Evolutionary conservation across 371 early-diverging fungal genomes (phyloP).

Genomic region (Syncephalis fuscata): DNA sequence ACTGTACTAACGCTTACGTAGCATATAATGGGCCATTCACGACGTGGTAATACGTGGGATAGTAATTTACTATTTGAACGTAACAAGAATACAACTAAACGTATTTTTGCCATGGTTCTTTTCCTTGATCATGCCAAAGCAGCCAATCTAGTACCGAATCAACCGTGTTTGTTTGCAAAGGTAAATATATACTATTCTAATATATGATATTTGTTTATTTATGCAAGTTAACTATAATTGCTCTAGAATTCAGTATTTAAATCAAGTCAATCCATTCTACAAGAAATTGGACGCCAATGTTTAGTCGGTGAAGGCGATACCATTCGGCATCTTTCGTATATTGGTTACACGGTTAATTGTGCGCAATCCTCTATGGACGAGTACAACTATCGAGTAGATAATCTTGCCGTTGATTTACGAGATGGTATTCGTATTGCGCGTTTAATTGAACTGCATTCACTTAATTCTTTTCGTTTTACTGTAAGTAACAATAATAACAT

Average conservation of each 20-base stretch:
- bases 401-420: conserved; percentile 14
- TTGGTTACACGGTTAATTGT: conserved; percentile 14
- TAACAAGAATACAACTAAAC: conserved; percentile 12
- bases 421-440: conserved; percentile 15
- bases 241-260: conserved; percentile 13
- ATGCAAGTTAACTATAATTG: too few species aligned
- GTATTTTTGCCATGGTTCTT: conserved; percentile 13
- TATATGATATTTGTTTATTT: too few species aligned
- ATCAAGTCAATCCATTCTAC: conserved; percentile 7
- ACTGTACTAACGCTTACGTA: too few species aligned
- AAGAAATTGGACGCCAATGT: conserved; percentile 10
- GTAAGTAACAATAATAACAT: neutral
- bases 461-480: neutral
- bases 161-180: conserved; percentile 18
- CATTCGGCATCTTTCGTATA: conserved; percentile 13
- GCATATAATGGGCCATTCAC: too few species aligned
- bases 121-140: conserved; percentile 18
- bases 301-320: conserved; percentile 15
- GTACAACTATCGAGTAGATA: conserved; percentile 13
- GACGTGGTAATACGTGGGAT: too few species aligned
- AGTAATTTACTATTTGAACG: conserved; percentile 4
- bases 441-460: conserved; percentile 13
- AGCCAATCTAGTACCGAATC: conserved; percentile 11
- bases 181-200: neutral
- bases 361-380: conserved; percentile 14